A percentile compares a stretch with the other conserved stretches of the same genome.
Evolutionary conservation across 1,139 yeast species (phyloP).

Genomic region (Komagataea norvegica): DNA sequence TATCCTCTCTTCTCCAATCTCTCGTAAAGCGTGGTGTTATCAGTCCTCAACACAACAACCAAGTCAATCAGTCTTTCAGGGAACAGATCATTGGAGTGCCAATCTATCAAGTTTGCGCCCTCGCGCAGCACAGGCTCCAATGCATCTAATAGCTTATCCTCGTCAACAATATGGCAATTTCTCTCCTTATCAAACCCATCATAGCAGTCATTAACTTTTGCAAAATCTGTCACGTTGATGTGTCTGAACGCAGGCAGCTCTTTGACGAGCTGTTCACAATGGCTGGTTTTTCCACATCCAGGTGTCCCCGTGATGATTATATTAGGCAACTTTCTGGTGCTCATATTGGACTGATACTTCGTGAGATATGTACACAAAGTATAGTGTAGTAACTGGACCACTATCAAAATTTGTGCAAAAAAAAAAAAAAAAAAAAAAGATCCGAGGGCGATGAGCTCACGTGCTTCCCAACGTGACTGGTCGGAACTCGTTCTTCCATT

Average conservation of each 20-base stretch:
- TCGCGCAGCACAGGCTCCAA: slow-evolving; percentile 71
- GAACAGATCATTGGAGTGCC: slow-evolving; percentile 96
- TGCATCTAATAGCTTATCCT: slow-evolving; percentile 77
- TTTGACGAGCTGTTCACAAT: slow-evolving; percentile 58
- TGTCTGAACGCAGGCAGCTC: slow-evolving; percentile 49
- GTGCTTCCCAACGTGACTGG: background rate
- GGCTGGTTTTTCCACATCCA: slow-evolving; percentile 94
- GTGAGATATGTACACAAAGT: no score
- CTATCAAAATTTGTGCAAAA: no score
- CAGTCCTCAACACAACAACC: slow-evolving; percentile 82
- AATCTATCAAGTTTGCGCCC: slow-evolving; percentile 88
- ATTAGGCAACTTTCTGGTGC: slow-evolving; percentile 57
- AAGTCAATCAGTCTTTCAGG: slow-evolving; percentile 91
- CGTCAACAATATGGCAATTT: slow-evolving; percentile 87
- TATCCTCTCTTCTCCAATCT: slow-evolving; percentile 73
- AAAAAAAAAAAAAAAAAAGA: no score
- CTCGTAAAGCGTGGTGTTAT: slow-evolving; percentile 66
- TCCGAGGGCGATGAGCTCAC: background rate
- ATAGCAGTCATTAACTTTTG: slow-evolving; percentile 70
- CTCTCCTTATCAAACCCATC: slow-evolving; percentile 83
- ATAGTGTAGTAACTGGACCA: no score
- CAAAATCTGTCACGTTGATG: slow-evolving; percentile 73
- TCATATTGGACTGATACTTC: slow-evolving; percentile 10
- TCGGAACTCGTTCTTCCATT: background rate
- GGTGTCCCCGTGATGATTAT: slow-evolving; percentile 95